These are phyloP conservation scores for Claviceps quebecensis DNA, from an alignment of 2,329 filamentous ascomycete species.

Conservation along the genomic window DNA sequence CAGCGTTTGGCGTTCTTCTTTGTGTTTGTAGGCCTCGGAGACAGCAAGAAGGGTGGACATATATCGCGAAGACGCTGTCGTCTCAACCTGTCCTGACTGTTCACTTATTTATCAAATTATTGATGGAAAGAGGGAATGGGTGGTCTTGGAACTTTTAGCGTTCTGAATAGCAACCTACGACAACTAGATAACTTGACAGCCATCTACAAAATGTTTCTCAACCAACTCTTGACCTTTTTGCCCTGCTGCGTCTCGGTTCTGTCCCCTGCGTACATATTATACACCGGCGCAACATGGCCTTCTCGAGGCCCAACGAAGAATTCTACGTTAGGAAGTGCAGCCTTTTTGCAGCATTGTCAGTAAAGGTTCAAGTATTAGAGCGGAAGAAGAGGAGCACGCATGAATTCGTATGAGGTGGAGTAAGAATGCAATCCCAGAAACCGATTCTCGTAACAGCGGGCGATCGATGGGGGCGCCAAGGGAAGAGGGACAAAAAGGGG, in stretches of 20 bases:
- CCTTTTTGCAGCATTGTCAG: constrained; percentile 4
- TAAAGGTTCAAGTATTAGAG: background rate
- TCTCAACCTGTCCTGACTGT: no score
- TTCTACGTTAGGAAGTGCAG: constrained; percentile 8
- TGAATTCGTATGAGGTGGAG: no score
- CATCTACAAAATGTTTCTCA: constrained; percentile 8
- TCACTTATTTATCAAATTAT: no score
- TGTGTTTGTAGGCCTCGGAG: background rate
- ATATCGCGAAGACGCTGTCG: no score
- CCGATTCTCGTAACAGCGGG: no score
- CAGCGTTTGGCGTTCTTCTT: background rate
- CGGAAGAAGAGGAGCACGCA: background rate
- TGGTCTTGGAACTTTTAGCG: no score
- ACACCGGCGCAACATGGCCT: constrained; percentile 12
- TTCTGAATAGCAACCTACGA: no score
- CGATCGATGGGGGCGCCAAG: no score
- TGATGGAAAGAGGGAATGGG: no score
- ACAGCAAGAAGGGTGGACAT: no score
- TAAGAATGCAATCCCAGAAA: no score
- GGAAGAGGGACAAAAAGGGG: background rate
- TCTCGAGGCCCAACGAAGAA: constrained; percentile 10
- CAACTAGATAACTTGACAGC: no score
- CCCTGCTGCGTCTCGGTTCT: constrained; percentile 11
- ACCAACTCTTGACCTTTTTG: constrained; percentile 11
- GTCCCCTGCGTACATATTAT: constrained; percentile 10